Conservation (phyloP, 2,329 filamentous ascomycete species). For the Microthyrium microscopicum region DNA sequence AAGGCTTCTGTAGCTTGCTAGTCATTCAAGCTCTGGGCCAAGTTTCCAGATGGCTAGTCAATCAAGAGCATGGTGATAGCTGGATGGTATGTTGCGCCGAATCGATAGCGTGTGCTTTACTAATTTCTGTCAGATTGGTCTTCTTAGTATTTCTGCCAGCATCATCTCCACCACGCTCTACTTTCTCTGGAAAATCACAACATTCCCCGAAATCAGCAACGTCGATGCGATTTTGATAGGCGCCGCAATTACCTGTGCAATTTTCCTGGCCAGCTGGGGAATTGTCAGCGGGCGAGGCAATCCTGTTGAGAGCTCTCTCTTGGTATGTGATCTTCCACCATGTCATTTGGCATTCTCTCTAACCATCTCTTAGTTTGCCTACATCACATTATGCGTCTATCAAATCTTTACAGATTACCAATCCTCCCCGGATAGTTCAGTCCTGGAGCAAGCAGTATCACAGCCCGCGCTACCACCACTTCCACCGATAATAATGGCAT, state of each 20-base stretch:
- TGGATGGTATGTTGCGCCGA: conserved; percentile 60
- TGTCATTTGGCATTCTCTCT: neutral
- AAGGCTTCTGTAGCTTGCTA: conserved; percentile 90
- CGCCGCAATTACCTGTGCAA: conserved; percentile 76
- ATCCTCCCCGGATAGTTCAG: conserved; percentile 45
- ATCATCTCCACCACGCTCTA: conserved; percentile 89
- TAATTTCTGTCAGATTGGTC: conserved; percentile 52
- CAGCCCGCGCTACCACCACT: conserved; percentile 92
- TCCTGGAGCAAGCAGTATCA: conserved; percentile 33
- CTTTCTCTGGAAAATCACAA: conserved; percentile 88
- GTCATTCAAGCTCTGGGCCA: conserved; percentile 93
- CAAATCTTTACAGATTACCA: conserved; percentile 98
- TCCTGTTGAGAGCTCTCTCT: conserved; percentile 80
- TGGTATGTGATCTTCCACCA: conserved; percentile 26
- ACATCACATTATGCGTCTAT: conserved; percentile 95
- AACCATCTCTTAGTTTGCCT: conserved; percentile 48
- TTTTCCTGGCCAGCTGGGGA: conserved; percentile 85
- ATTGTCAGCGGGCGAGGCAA: conserved; percentile 90
- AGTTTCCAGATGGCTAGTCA: conserved; percentile 88
- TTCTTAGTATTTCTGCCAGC: conserved; percentile 75
- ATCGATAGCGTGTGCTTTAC: conserved; percentile 9
- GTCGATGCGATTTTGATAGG: conserved; percentile 86
- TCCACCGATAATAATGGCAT: conserved; percentile 95
- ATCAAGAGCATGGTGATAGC: conserved; percentile 79
- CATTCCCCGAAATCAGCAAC: conserved; percentile 85